Base-by-base conservation (phyloP, 2,329 filamentous ascomycete species). In the Fusarium hostae region DNA sequence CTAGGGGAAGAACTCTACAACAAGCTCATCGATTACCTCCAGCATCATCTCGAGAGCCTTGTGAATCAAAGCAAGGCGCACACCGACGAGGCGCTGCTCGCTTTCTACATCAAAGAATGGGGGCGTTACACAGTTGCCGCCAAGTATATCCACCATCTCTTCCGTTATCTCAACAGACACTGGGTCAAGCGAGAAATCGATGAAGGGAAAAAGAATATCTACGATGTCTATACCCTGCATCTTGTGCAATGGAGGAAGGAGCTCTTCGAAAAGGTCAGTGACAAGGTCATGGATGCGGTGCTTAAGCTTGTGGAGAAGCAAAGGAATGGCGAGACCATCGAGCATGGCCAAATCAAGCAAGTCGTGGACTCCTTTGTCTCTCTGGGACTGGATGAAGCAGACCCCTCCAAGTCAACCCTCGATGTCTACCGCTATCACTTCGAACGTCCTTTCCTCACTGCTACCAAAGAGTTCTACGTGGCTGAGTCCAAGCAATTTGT, bases 131-230 rank as follows among this genome's bases (percentile, higher is more conserved):
- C 96, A 4, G 94, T 93, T 18, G 95, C 96, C 2, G 96, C 95
- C 66, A 97, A 97, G 82, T 99, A 97, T 83, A 96, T 98, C 80
- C 97, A 99, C 82, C 95, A 99, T 80, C 85, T 99, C 11, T 99
- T 99, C 86, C 87, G 92, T 59, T 99, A 99, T 79, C 89, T 99
- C 30, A 99, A 99, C 79, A 90, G 96, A 34, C 96, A 99, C 83
- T 99, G 97, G 96, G 96, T 99, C 4, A 99, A 98, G 87, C 89
- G 96, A 34, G 96, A 99, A 83, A 97, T 99, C 84, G 96, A 99
- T 71, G 96, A 99, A 81, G 96, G 96, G 37, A 98, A 99, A 84
- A 98, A 98, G 85, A 93, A 95, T 77, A 93, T 98, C 11, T 98
- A 97, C 81, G 96, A 99, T 81, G 96, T 99, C 51, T 99, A 99